Evolutionary conservation across 805 yeast species (phyloP), one percentile per base, ranked within the genome.

Genomic region (Candida maesae): DNA sequence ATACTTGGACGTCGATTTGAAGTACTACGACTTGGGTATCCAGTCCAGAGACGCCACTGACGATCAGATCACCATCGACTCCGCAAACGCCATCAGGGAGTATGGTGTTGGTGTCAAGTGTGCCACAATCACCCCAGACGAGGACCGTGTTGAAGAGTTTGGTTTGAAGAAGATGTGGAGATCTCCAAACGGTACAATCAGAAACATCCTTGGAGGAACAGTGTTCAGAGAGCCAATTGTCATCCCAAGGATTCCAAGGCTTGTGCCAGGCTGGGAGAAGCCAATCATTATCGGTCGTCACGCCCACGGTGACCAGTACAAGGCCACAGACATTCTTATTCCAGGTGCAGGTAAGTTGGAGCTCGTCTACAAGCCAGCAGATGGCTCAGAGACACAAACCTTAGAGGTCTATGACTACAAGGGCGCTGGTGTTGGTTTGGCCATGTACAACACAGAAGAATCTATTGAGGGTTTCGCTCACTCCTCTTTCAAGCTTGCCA

Each of bases 121-220:
- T 71, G 98, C 98, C 43, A 91, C 98, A 38, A 91, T 91, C 64
- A 91, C 98, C n/a, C 97, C 98, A 8, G 95, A 87, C 61, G 98
- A 91, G 70, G 93, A 86, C 36, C 80, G 98, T 58, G 97, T 91
- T 39, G 71, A 85, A 65, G 98, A 91, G 66, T 91, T 88, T 66
- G 69, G 76, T 41, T 75, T 91, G 65, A 89, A 91, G 71, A 84
- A 89, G 65, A 91, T 91, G 98, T 91, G 97, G 97, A 74, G 84
- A 45, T 87, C 96, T n/a, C 98, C 98, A 50, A 91, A 91, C 67
- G 98, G 98, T 46, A 91, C 98, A 38, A 86, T 91, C 64, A 82
- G 98, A 69, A 91, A 91, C 71, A 83, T 91, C 48, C 71, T 91
- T 46, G 96, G 96, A 36, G 98, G 98, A 45, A 91, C 97, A 20